Evolutionary conservation across 345 rosid species (phyloP), one percentile per base, ranked within the genome.

Genomic region (Erucastrum elatum): DNA sequence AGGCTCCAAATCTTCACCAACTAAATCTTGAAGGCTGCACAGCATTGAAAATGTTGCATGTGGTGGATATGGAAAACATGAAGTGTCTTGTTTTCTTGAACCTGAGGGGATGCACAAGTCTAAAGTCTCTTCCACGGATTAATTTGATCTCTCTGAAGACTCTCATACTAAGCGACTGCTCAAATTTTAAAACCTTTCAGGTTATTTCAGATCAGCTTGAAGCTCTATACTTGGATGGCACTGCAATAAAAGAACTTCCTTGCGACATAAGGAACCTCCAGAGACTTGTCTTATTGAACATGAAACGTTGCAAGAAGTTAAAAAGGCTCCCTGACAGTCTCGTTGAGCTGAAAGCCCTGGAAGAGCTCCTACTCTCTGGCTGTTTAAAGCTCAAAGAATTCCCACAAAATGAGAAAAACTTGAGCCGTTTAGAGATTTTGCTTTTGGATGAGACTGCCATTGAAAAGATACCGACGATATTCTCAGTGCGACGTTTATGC

Each of bases 121-220:
- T 78, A 0, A 0, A 53, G 58, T 25, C 25, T 27, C 68, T 78
- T 53, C 35, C 81, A 64, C 0, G 17, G 4, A 67, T 73, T 2
- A 0, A 4, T 0, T 11, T 67, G 56, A 21, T 15, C 5, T 78
- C 51, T 51, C 13, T 71, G 51, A 37, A 60, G 41, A 53, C 37
- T 60, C 72, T 67, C 61, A 69, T 55, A 56, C 78, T 56, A 7
- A 82, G n/a, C 2, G 46, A 33, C 2, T 86, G 88, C 70, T 49
- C 35, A 60, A 60, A 60, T 0, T 30, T 77, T 16, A 59, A 27
- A 31, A 11, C 0, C 1, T 74, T 84, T 46, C 67, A 72, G 2
- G 65, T 63, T 4, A 75, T 81, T 5, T 66, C 76, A 0, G 7
- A 60, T 0, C 61, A 72, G 15, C 56, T 84, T 7, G 12, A 71